phyloP scores from a whole-genome alignment of 2,329 filamentous ascomycete genomes.

The Colletotrichum tropicale region DNA sequence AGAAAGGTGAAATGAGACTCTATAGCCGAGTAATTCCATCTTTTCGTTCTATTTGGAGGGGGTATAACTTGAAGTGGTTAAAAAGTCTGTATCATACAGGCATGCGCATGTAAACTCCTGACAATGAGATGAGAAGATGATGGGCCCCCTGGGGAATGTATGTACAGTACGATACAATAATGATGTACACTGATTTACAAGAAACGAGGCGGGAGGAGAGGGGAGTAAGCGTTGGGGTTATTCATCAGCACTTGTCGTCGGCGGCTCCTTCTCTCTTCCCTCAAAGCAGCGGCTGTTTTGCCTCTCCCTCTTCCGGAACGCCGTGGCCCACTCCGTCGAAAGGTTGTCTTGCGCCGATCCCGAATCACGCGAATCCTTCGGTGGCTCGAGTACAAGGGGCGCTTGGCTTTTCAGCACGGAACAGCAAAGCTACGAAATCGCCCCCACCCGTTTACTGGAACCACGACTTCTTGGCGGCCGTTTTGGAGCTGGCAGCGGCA shows the following conservation, averaged over 20 bases:
- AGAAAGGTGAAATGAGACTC: background rate
- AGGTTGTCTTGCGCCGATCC: background rate
- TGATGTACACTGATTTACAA: background rate
- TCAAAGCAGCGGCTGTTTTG: background rate
- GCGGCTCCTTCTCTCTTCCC: background rate
- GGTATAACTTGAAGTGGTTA: background rate
- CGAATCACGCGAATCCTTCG: background rate
- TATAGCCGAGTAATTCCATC: background rate
- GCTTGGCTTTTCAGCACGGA: background rate
- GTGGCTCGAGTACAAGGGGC: background rate
- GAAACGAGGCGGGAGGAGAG: background rate
- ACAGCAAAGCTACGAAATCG: background rate
- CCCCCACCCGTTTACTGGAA: background rate
- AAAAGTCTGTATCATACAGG: background rate
- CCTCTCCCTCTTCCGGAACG: background rate
- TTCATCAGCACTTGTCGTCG: background rate
- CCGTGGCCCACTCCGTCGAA: background rate
- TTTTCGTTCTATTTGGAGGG: background rate
- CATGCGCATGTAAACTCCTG: background rate
- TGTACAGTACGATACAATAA: background rate
- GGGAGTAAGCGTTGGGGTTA: background rate
- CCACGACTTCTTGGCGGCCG: constrained; percentile 27
- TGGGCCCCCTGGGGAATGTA: background rate
- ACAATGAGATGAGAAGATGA: constrained; percentile 8
- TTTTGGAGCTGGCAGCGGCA: constrained; percentile 53